These are phyloP conservation scores for Arthrobotrys megalospora DNA, from an alignment of 2,329 filamentous ascomycete genomes.

Conservation along the genomic window DNA sequence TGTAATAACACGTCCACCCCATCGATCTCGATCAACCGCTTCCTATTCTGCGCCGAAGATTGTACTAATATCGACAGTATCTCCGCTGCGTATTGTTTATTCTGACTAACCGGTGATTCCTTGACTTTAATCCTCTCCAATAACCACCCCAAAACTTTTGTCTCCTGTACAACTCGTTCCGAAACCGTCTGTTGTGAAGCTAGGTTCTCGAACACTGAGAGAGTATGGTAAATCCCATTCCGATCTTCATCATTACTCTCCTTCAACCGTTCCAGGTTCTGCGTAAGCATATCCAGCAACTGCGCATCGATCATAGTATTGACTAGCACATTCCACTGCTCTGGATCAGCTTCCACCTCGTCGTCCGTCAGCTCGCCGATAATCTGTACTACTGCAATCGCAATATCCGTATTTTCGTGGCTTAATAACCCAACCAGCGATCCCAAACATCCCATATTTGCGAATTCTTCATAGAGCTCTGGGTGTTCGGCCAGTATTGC, in stretches of 20 bases:
- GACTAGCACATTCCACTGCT: conserved; percentile 84
- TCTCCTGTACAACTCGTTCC: conserved; percentile 80
- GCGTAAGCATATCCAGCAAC: conserved; percentile 80
- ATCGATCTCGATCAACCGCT: conserved; percentile 76
- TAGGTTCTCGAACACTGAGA: conserved; percentile 83
- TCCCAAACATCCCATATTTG: conserved; percentile 78
- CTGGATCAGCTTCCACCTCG: conserved; percentile 84
- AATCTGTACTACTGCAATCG: conserved; percentile 90
- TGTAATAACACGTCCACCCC: conserved; percentile 86
- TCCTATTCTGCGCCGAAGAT: conserved; percentile 77
- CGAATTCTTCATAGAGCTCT: conserved; percentile 84
- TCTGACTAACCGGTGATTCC: conserved; percentile 82
- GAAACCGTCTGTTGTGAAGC: conserved; percentile 79
- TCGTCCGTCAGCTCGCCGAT: conserved; percentile 93
- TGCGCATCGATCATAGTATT: conserved; percentile 78
- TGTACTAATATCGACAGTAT: conserved; percentile 91
- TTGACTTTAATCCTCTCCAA: conserved; percentile 79
- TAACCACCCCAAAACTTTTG: conserved; percentile 81
- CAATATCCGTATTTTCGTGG: conserved; percentile 97
- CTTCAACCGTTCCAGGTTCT: conserved; percentile 84
- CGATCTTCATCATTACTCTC: conserved; percentile 81
- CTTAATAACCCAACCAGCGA: conserved; percentile 86
- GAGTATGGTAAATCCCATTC: conserved; percentile 86
- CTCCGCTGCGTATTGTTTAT: conserved; percentile 95
- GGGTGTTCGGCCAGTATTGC: conserved; percentile 90